A percentile compares a stretch with the other conserved stretches of the same genome.
Conservation (phyloP, 805 yeast genomes). For the Nakazawaea holstii region DNA sequence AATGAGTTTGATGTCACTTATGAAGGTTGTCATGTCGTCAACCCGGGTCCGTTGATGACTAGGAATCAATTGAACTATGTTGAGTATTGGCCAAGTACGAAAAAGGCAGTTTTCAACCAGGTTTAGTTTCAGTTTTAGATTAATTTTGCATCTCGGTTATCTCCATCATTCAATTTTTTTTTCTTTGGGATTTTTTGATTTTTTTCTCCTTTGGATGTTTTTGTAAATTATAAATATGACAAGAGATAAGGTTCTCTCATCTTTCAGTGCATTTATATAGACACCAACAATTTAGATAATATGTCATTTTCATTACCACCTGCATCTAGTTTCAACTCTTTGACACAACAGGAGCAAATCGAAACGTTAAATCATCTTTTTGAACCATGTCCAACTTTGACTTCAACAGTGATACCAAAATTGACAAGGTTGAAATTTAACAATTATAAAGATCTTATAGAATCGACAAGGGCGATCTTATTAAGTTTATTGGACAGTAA, state of each 20-base stretch:
- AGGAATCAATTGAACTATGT: conserved; percentile 52
- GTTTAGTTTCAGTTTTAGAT: conserved; percentile 29
- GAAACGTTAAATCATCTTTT: conserved; percentile 51
- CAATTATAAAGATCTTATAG: conserved; percentile 37
- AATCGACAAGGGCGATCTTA: conserved; percentile 34
- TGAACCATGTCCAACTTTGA: conserved; percentile 55
- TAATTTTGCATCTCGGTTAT: conserved; percentile 14
- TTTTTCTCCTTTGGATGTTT: neutral
- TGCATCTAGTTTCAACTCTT: conserved; percentile 15
- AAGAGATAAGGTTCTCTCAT: neutral
- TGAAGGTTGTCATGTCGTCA: conserved; percentile 76
- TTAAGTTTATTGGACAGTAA: conserved; percentile 14
- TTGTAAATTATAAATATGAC: neutral
- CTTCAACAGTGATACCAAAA: conserved; percentile 25
- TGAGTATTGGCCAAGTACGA: conserved; percentile 65
- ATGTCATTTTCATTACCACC: conserved; percentile 29
- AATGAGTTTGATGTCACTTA: conserved; percentile 72
- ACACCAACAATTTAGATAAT: too few relatives aligned
- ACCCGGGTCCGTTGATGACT: conserved; percentile 53
- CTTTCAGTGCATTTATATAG: too few relatives aligned
- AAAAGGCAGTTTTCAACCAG: conserved; percentile 44
- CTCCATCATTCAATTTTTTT: conserved; percentile 3
- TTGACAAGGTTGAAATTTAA: conserved; percentile 18
- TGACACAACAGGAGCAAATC: conserved; percentile 22
- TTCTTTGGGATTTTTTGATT: neutral